A percentile compares a stretch with the other conserved stretches of the same genome.
phyloP scores from a whole-genome alignment of 192 early-diverging fungal species.

The Pilobolus umbonatus region DNA sequence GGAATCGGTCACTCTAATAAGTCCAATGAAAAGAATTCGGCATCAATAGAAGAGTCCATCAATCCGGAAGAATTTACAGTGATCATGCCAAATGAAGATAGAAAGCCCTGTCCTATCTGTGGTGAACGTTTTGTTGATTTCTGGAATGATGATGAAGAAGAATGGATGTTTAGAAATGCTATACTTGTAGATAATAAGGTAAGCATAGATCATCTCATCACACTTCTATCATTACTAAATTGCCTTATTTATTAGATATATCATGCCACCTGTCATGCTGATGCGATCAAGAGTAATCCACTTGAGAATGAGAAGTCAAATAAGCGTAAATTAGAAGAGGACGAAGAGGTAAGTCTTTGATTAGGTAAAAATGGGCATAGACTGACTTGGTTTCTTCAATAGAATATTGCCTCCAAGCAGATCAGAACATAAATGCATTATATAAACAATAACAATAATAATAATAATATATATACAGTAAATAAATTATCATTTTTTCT shows the following conservation, averaged over 20 bases:
- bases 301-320: constrained; percentile 9
- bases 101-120: constrained; percentile 68
- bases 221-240: not conserved
- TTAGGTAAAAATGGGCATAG: too few species aligned
- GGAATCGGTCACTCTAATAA: constrained; percentile 2
- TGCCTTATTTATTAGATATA: constrained; percentile 42
- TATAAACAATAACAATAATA: not conserved
- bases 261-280: constrained; percentile 57
- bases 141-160: constrained; percentile 74
- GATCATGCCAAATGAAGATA: constrained; percentile 37
- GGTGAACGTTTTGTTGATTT: constrained; percentile 67
- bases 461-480: not conserved
- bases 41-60: constrained; percentile 12
- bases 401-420: not conserved
- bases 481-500: not conserved
- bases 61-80: constrained; percentile 39
- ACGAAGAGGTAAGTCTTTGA: not conserved
- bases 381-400: too few species aligned
- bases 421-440: not conserved
- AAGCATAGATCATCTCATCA: constrained; percentile 20
- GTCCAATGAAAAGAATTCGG: constrained; percentile 10
- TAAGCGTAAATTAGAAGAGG: constrained; percentile 8
- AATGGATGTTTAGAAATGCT: constrained; percentile 72
- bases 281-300: constrained; percentile 26
- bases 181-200: constrained; percentile 53